Evolutionary conservation across 1,284 basidiomycete species (phyloP).

Genomic region (Ceratobasidium theobromae): DNA sequence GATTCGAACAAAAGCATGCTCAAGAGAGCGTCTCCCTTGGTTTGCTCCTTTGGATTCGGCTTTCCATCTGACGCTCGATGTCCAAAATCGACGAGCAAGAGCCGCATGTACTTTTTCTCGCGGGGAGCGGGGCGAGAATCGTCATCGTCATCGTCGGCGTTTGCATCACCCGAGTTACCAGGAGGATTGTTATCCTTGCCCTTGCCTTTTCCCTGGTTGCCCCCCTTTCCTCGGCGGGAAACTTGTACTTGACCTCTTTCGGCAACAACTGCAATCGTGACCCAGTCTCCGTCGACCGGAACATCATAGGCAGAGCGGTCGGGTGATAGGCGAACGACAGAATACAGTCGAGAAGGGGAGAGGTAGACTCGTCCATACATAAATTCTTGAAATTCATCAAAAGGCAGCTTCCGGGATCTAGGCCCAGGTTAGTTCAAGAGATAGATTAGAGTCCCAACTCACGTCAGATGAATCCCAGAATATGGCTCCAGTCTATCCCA

Average conservation of each 20-base stretch:
- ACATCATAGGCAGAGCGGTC: slow-evolving; percentile 86
- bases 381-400: slow-evolving; percentile 80
- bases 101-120: slow-evolving; percentile 79
- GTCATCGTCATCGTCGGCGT: slow-evolving; percentile 43
- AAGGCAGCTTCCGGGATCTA: slow-evolving; percentile 72
- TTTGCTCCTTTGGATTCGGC: slow-evolving; percentile 18
- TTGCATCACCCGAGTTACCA: slow-evolving; percentile 45
- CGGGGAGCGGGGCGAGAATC: slow-evolving; percentile 31
- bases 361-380: slow-evolving; percentile 83
- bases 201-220: slow-evolving; percentile 42
- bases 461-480: slow-evolving; percentile 84
- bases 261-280: slow-evolving; percentile 85
- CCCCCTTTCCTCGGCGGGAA: slow-evolving; percentile 42
- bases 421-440: slow-evolving; percentile 18
- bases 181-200: slow-evolving; percentile 45
- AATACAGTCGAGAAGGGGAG: slow-evolving; percentile 85
- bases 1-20: slow-evolving; percentile 87
- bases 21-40: slow-evolving; percentile 74
- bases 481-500: slow-evolving; percentile 84
- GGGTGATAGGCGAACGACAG: slow-evolving; percentile 71
- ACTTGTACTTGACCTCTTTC: slow-evolving; percentile 75
- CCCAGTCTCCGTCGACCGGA: slow-evolving; percentile 88
- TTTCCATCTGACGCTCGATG: slow-evolving; percentile 52
- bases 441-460: slow-evolving; percentile 42
- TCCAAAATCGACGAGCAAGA: slow-evolving; percentile 84